Conservation (phyloP, 2,329 filamentous ascomycete species). For the Aaosphaeria arxii region DNA sequence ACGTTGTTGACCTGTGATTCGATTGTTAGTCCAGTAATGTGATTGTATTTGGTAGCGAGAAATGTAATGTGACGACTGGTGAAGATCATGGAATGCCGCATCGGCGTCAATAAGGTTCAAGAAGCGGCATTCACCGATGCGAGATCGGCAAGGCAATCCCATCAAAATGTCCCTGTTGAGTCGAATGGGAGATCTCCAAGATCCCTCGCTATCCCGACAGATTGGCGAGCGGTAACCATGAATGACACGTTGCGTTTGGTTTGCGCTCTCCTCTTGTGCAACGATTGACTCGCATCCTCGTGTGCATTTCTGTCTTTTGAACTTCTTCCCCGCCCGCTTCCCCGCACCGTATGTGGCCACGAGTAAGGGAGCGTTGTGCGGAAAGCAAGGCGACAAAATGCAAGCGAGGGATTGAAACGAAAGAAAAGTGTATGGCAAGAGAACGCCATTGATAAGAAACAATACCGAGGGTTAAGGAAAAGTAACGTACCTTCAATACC, state of each 20-base stretch:
- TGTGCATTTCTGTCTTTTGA: not conserved
- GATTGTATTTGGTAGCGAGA: not conserved
- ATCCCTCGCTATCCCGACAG: not conserved
- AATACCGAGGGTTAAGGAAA: conserved; percentile 11
- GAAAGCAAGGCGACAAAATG: not conserved
- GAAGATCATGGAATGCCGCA: not conserved
- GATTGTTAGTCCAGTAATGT: too few relatives aligned
- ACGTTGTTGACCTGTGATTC: conserved; percentile 72
- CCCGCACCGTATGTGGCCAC: too few relatives aligned
- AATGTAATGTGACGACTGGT: not conserved
- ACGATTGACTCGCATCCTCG: not conserved
- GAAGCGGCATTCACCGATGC: too few relatives aligned
- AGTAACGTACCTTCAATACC: conserved; percentile 56
- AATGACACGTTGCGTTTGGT: not conserved
- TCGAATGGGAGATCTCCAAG: not conserved
- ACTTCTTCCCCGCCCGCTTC: not conserved
- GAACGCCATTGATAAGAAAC: not conserved
- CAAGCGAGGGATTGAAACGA: not conserved
- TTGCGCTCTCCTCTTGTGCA: not conserved
- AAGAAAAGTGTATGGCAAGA: not conserved
- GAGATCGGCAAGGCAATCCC: too few relatives aligned
- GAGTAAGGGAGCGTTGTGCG: not conserved
- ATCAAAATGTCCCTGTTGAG: too few relatives aligned
- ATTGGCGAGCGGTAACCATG: not conserved
- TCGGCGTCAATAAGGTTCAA: too few relatives aligned